Evolutionary conservation across 257 asterid genomes (phyloP).

Genomic region (Rehmannia glutinosa): DNA sequence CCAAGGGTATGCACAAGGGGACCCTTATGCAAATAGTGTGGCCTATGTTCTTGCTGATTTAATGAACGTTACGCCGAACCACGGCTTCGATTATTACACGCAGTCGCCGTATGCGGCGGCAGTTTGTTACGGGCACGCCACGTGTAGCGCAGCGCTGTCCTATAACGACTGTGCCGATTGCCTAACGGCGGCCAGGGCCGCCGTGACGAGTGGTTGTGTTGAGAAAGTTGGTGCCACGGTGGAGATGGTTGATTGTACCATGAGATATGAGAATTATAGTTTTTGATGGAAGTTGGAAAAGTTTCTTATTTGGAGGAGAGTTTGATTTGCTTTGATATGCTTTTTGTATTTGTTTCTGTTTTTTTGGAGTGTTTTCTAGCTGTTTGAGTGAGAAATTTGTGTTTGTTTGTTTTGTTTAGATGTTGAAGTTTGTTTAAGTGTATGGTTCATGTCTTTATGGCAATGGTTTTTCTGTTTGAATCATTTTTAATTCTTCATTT

Average conservation of each 20-base stretch:
- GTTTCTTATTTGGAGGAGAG: too few species aligned
- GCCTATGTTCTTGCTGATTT: slow-evolving; percentile 18
- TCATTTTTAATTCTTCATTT: too few species aligned
- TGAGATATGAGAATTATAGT: slow-evolving; percentile 25
- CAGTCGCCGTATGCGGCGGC: slow-evolving; percentile 11
- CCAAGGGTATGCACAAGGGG: not conserved
- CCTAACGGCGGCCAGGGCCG: slow-evolving; percentile 13
- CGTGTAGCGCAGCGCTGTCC: slow-evolving; percentile 11
- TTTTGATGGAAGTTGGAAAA: too few species aligned
- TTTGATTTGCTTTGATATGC: too few species aligned
- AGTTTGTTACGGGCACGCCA: slow-evolving; percentile 23
- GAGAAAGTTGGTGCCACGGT: slow-evolving; percentile 6
- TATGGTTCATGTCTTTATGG: too few species aligned
- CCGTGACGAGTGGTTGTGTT: not conserved
- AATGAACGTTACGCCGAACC: slow-evolving; percentile 27
- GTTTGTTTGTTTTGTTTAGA: too few species aligned
- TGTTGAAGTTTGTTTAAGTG: too few species aligned
- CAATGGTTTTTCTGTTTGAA: too few species aligned
- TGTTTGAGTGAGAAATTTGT: too few species aligned
- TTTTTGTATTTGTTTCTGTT: too few species aligned
- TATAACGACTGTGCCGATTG: slow-evolving; percentile 26
- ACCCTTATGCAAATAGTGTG: slow-evolving; percentile 14
- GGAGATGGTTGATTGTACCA: slow-evolving; percentile 21
- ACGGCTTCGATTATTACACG: slow-evolving; percentile 19
- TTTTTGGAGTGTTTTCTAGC: too few species aligned